A percentile compares a stretch with the other conserved stretches of the same genome.
Evolutionary conservation across 2,329 filamentous ascomycete genomes (phyloP).

Genomic region (Pseudocercospora eumusae): DNA sequence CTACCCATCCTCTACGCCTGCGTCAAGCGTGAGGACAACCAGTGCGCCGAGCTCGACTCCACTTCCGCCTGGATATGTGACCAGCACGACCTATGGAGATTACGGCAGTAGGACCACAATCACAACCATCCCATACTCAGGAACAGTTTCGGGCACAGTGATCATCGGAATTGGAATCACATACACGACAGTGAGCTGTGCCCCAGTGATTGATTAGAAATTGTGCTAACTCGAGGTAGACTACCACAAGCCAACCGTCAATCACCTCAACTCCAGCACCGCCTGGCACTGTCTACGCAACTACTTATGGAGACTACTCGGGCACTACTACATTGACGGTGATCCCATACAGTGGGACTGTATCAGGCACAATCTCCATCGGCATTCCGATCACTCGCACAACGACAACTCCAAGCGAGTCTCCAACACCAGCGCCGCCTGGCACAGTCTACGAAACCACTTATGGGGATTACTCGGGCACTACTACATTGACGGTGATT

Average conservation of each 20-base stretch:
- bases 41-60: neutral
- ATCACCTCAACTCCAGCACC: neutral
- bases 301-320: slow-evolving; percentile 14
- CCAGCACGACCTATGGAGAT: neutral
- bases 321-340: slow-evolving; percentile 14
- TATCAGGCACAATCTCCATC: slow-evolving; percentile 11
- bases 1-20: neutral
- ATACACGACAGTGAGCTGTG: neutral
- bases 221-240: neutral
- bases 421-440: neutral
- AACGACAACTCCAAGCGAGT: neutral
- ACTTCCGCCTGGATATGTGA: neutral
- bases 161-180: neutral
- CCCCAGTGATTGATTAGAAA: neutral
- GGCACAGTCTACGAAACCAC: slow-evolving; percentile 4
- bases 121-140: slow-evolving; percentile 1
- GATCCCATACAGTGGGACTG: slow-evolving; percentile 10
- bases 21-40: neutral
- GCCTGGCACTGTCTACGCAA: slow-evolving; percentile 6
- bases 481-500: slow-evolving; percentile 12
- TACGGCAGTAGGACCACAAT: neutral
- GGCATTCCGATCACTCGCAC: neutral
- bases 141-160: neutral
- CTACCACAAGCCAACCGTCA: neutral
- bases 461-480: slow-evolving; percentile 5